These are phyloP conservation scores for Pseudocercospora macadamiae DNA, from an alignment of 2,329 filamentous ascomycete genomes.

Conservation along the genomic window DNA sequence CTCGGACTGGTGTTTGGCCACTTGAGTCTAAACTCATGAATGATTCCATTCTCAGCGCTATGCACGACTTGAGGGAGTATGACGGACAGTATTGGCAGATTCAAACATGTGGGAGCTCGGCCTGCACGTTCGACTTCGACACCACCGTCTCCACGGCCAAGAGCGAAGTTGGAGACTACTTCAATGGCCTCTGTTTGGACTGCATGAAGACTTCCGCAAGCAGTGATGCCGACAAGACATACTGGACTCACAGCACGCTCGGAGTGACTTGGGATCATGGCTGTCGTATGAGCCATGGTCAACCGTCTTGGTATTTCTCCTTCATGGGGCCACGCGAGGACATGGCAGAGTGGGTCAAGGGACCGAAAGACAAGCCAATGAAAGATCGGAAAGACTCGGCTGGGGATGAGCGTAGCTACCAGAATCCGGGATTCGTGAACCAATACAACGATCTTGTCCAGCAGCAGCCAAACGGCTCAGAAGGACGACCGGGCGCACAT, in stretches of 20 bases:
- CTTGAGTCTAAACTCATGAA: conserved; percentile 18
- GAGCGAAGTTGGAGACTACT: conserved; percentile 21
- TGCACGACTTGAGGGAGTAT: conserved; percentile 8
- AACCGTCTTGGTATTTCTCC: conserved; percentile 38
- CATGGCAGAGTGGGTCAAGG: conserved; percentile 20
- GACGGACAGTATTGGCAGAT: not conserved
- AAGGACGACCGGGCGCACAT: no score
- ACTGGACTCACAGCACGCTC: conserved; percentile 27
- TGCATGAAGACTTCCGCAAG: conserved; percentile 33
- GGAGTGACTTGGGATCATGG: conserved; percentile 32
- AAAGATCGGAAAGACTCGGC: not conserved
- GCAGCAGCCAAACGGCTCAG: no score
- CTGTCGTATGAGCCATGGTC: conserved; percentile 34
- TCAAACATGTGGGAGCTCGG: conserved; percentile 9
- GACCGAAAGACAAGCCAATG: conserved; percentile 3
- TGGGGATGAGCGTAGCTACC: not conserved
- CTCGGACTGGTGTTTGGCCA: conserved; percentile 23
- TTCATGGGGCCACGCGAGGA: conserved; percentile 28
- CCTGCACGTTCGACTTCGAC: conserved; percentile 18
- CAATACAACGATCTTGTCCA: no score
- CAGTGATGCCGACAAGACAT: conserved; percentile 26
- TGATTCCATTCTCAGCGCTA: conserved; percentile 14
- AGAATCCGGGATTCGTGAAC: no score
- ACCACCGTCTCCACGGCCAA: conserved; percentile 7
- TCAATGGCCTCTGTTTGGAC: conserved; percentile 39